These are phyloP conservation scores for Xanthoconium separans DNA, from an alignment of 1,284 basidiomycete genomes.

Conservation along the genomic window DNA sequence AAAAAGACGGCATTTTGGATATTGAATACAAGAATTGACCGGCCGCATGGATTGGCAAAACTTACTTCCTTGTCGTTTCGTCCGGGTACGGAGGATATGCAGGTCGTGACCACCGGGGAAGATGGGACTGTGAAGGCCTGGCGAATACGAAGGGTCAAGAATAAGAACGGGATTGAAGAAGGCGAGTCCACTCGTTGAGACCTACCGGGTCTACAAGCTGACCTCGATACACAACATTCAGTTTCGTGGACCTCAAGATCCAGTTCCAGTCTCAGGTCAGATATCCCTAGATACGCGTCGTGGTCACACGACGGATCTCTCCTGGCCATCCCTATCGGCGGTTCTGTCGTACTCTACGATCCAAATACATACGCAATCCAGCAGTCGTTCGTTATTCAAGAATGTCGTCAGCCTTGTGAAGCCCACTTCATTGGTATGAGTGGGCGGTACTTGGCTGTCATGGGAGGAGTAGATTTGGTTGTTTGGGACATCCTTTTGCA, in stretches of 20 bases:
- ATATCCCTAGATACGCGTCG: conserved; percentile 61
- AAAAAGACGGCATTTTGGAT: conserved; percentile 57
- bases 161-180: conserved; percentile 48
- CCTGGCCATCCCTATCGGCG: conserved; percentile 71
- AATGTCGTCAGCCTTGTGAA: conserved; percentile 45
- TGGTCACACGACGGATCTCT: conserved; percentile 91
- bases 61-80: conserved; percentile 75
- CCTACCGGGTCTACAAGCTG: background rate
- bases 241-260: conserved; percentile 81
- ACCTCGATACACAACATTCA: conserved; percentile 31
- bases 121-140: conserved; percentile 76
- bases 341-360: conserved; percentile 79
- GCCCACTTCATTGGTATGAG: conserved; percentile 63
- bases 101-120: conserved; percentile 63
- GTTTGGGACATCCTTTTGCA: conserved; percentile 83
- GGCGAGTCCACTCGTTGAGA: conserved; percentile 35
- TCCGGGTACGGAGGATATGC: conserved; percentile 38
- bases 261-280: conserved; percentile 66
- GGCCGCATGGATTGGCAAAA: conserved; percentile 73
- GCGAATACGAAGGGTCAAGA: conserved; percentile 49
- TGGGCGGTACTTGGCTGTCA: conserved; percentile 63
- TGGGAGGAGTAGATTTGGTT: conserved; percentile 52
- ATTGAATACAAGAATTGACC: conserved; percentile 88
- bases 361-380: conserved; percentile 65
- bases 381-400: conserved; percentile 61